phyloP scores from a whole-genome alignment of 1,139 yeast genomes.

The Chernovozyma sophiae-reginae region DNA sequence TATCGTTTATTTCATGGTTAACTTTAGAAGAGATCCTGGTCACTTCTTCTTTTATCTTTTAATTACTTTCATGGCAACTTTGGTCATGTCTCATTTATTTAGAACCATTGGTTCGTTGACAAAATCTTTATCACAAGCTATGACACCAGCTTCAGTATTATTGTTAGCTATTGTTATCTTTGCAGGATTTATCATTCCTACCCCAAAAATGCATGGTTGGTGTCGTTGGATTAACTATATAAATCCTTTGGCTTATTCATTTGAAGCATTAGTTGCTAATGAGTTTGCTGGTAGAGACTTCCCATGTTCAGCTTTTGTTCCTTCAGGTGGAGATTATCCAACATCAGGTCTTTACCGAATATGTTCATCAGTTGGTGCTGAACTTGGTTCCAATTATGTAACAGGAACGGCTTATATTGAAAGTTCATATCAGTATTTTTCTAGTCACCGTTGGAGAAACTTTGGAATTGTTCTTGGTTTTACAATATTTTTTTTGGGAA shows the following conservation, averaged over 20 bases:
- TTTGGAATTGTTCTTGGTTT: constrained; percentile 66
- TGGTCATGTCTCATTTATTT: constrained; percentile 69
- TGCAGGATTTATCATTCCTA: constrained; percentile 76
- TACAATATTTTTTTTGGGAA: constrained; percentile 47
- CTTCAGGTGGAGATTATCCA: constrained; percentile 20
- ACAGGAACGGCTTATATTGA: constrained; percentile 56
- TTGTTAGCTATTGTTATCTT: constrained; percentile 60
- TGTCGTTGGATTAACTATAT: constrained; percentile 74
- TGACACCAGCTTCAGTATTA: constrained; percentile 67
- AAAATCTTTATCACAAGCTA: constrained; percentile 58
- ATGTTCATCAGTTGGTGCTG: constrained; percentile 63
- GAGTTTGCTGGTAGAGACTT: constrained; percentile 49
- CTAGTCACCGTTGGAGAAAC: constrained; percentile 77
- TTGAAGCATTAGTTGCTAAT: constrained; percentile 64
- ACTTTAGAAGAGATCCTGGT: constrained; percentile 64
- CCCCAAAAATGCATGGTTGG: constrained; percentile 69
- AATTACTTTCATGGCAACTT: constrained; percentile 49
- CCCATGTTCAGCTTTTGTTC: constrained; percentile 30
- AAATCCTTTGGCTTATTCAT: constrained; percentile 66
- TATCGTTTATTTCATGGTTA: constrained; percentile 61
- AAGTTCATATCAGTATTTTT: constrained; percentile 43
- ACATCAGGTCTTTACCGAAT: constrained; percentile 35
- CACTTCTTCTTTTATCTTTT: constrained; percentile 64
- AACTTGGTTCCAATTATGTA: constrained; percentile 51
- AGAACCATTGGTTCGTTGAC: constrained; percentile 66